Percentiles rank a stretch among this genome's conserved stretches.
phyloP scores from a whole-genome alignment of 306 rosid genomes.

The Styphnolobium japonicum region DNA sequence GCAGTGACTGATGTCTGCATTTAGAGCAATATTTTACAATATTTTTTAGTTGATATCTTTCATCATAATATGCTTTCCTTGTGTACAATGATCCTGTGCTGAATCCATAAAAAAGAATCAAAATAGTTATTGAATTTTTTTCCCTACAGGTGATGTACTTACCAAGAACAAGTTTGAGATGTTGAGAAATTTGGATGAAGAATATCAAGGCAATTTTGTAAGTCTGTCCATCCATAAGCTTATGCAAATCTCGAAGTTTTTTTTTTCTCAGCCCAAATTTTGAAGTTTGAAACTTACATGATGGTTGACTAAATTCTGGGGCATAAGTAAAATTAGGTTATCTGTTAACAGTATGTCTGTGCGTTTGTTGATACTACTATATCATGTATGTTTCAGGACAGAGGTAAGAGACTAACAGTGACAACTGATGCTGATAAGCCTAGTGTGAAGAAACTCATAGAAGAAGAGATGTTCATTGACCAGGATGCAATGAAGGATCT shows the following conservation, averaged over 20 bases:
- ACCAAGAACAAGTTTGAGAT: slow-evolving; percentile 65
- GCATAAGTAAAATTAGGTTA: background rate
- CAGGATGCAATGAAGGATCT: slow-evolving; percentile 44
- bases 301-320: background rate
- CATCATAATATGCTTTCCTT: slow-evolving; percentile 12
- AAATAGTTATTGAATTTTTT: slow-evolving; percentile 25
- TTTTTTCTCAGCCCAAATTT: background rate
- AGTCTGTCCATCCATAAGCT: slow-evolving; percentile 30
- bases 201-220: slow-evolving; percentile 50
- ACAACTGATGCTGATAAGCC: slow-evolving; percentile 54
- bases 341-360: background rate
- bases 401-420: slow-evolving; percentile 28
- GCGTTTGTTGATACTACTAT: background rate
- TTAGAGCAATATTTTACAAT: background rate
- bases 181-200: slow-evolving; percentile 63
- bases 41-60: background rate
- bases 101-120: slow-evolving; percentile 9
- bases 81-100: background rate
- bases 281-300: background rate
- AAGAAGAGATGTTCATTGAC: slow-evolving; percentile 78
- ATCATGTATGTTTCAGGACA: slow-evolving; percentile 56
- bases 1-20: background rate
- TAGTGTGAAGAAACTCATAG: slow-evolving; percentile 92
- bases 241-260: background rate
- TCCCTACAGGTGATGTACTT: slow-evolving; percentile 48